Evolutionary conservation across 768 basidiomycete genomes (phyloP).

Genomic region (Leccinum subtestaceum): DNA sequence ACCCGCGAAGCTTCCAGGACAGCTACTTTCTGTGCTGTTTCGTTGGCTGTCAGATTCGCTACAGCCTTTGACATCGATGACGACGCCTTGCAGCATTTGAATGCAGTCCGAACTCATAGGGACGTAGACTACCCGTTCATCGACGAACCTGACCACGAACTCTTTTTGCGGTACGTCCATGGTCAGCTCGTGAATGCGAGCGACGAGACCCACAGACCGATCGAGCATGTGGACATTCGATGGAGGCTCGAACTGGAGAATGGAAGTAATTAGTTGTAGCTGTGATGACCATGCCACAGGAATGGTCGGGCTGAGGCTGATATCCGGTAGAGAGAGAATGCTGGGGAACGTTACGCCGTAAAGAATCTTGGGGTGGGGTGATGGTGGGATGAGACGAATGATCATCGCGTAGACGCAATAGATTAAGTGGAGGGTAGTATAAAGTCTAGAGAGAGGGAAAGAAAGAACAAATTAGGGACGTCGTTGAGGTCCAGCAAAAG

Average conservation of each 20-base stretch:
- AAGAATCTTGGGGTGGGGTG: slow-evolving; percentile 51
- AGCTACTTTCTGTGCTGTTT: slow-evolving; percentile 32
- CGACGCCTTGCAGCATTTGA: slow-evolving; percentile 47
- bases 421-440: slow-evolving; percentile 29
- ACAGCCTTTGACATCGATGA: slow-evolving; percentile 51
- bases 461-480: slow-evolving; percentile 8
- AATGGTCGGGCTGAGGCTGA: slow-evolving; percentile 33
- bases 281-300: slow-evolving; percentile 56
- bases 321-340: slow-evolving; percentile 34
- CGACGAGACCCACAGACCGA: slow-evolving; percentile 54
- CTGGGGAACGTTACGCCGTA: slow-evolving; percentile 53
- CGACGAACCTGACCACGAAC: slow-evolving; percentile 55
- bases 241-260: slow-evolving; percentile 54
- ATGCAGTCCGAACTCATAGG: slow-evolving; percentile 42
- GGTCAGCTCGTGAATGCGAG: slow-evolving; percentile 54
- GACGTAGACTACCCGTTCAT: slow-evolving; percentile 52
- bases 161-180: slow-evolving; percentile 53
- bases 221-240: slow-evolving; percentile 56
- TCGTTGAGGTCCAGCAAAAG: slow-evolving; percentile 32
- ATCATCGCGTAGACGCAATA: slow-evolving; percentile 41
- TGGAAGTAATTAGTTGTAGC: slow-evolving; percentile 44
- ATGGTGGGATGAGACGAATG: slow-evolving; percentile 49
- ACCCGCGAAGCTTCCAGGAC: slow-evolving; percentile 16
- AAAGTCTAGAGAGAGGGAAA: slow-evolving; percentile 18
- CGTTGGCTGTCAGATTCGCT: slow-evolving; percentile 34